A percentile compares a stretch with the other conserved stretches of the same genome.
These are phyloP conservation scores for Gynostemma pentaphyllum DNA, from an alignment of 306 rosid species.

Conservation along the genomic window DNA sequence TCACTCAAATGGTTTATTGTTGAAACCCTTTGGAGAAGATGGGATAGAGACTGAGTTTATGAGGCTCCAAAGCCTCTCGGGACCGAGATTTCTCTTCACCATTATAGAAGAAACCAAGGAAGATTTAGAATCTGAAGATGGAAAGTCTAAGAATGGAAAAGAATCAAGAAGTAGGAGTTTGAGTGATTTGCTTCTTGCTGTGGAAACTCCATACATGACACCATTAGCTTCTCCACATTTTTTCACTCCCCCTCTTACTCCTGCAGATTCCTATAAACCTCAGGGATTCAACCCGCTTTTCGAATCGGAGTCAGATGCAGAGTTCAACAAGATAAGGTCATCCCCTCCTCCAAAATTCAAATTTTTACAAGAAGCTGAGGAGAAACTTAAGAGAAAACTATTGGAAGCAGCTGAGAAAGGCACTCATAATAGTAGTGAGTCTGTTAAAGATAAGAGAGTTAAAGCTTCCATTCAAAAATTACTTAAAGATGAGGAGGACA, in stretches of 20 bases:
- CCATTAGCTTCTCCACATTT: slow-evolving; percentile 72
- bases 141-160: slow-evolving; percentile 28
- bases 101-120: slow-evolving; percentile 90
- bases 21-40: slow-evolving; percentile 71
- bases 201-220: slow-evolving; percentile 81
- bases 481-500: slow-evolving; percentile 38
- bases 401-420: slow-evolving; percentile 32
- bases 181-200: slow-evolving; percentile 57
- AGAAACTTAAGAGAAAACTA: slow-evolving; percentile 55
- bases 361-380: slow-evolving; percentile 90
- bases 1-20: slow-evolving; percentile 39
- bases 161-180: slow-evolving; percentile 57
- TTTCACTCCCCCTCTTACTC: slow-evolving; percentile 74
- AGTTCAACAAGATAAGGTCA: slow-evolving; percentile 69
- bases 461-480: slow-evolving; percentile 13
- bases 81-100: slow-evolving; percentile 81
- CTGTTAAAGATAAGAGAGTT: slow-evolving; percentile 2
- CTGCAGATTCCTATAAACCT: slow-evolving; percentile 31
- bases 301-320: slow-evolving; percentile 73
- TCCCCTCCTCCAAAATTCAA: slow-evolving; percentile 96
- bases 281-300: slow-evolving; percentile 64
- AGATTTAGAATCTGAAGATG: slow-evolving; percentile 88
- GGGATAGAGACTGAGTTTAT: slow-evolving; percentile 48
- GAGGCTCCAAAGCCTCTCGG: slow-evolving; percentile 51
- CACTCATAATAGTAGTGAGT: background rate